Base-by-base conservation (phyloP, 1,139 yeast species). In the Magnusiomyces paraingens region DNA sequence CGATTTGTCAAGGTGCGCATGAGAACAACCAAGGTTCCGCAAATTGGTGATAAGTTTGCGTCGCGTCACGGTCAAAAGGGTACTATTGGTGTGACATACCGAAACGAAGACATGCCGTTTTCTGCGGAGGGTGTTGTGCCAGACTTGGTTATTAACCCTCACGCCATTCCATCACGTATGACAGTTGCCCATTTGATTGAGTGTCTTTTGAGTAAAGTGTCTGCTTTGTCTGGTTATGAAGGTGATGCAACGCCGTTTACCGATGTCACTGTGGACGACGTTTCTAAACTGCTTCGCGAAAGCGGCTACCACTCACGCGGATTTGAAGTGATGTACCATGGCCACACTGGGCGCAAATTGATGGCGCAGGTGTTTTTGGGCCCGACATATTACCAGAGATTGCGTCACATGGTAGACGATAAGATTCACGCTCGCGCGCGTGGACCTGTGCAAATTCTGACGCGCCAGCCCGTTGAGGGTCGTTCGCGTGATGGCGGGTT, bases 11-110 rank as follows among this genome's bases (percentile, higher is more conserved):
- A 93, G 74, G 99, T 93, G 47, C 83, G 99, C 74, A 94, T 94
- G 90, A 86, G 99, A 80, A 91, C 99, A 1, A 93, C 99, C 4
- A 93, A 93, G 73, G 80, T 91, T 52, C 99, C 99, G 12, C 99
- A 93, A 74, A 93, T 94, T 73, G 99, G 99, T 73, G 99, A 93
- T 74, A 93, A 93, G 73, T 93, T 93, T 73, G 98, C 99, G 3
- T 91, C 98, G 47, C 88, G 99, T 76, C 99, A 93, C 77, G 99
- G 99, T 72, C 99, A 94, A 74, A 93, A 93, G 76, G 99, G 99
- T 85, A 94, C 99, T 29, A 91, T 94, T 72, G 99, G 99, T 83
- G 95, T 93, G 58, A 93, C 99, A 0, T 94, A 93, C 70, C 83
- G 98, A 69, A 94, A 93, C 70, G 99, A 93, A 73, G 99, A 93